phyloP scores from a whole-genome alignment of 2,329 filamentous ascomycete species.

The Meredithiella fracta region DNA sequence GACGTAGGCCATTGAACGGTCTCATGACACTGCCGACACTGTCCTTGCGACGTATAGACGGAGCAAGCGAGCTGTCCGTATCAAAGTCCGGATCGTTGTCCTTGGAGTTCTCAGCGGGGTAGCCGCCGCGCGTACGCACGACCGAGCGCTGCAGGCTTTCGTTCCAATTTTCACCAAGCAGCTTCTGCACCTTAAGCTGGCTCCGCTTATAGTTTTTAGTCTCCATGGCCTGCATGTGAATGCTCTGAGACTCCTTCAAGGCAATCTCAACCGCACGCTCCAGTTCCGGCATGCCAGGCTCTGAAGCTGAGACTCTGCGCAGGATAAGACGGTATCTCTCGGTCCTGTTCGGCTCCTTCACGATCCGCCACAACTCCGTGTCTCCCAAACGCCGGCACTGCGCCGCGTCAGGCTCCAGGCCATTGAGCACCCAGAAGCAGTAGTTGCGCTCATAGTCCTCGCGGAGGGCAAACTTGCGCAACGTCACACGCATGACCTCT shows the following conservation, averaged over 20 bases:
- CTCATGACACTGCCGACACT: constrained; percentile 33
- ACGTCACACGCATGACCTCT: constrained; percentile 76
- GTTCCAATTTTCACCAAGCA: constrained; percentile 76
- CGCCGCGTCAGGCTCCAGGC: constrained; percentile 63
- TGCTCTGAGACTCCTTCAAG: constrained; percentile 66
- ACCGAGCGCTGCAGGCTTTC: constrained; percentile 67
- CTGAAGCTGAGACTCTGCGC: constrained; percentile 78
- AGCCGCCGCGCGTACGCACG: constrained; percentile 41
- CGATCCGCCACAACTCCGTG: constrained; percentile 76
- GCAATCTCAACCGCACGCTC: constrained; percentile 79
- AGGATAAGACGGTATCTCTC: constrained; percentile 85
- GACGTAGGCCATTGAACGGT: constrained; percentile 79
- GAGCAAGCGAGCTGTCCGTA: constrained; percentile 32
- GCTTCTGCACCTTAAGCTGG: constrained; percentile 73
- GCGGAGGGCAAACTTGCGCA: constrained; percentile 73
- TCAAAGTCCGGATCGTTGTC: constrained; percentile 9
- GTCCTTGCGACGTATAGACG: constrained; percentile 31
- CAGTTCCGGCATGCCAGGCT: constrained; percentile 74
- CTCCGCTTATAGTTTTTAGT: constrained; percentile 52
- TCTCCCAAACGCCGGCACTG: constrained; percentile 74
- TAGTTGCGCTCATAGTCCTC: constrained; percentile 90
- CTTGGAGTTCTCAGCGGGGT: constrained; percentile 47
- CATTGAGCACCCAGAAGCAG: constrained; percentile 87
- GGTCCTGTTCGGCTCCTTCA: constrained; percentile 67
- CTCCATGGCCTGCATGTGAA: constrained; percentile 46